phyloP scores from a whole-genome alignment of 2,329 filamentous ascomycete genomes.

The Chaetomiaceae sp. region DNA sequence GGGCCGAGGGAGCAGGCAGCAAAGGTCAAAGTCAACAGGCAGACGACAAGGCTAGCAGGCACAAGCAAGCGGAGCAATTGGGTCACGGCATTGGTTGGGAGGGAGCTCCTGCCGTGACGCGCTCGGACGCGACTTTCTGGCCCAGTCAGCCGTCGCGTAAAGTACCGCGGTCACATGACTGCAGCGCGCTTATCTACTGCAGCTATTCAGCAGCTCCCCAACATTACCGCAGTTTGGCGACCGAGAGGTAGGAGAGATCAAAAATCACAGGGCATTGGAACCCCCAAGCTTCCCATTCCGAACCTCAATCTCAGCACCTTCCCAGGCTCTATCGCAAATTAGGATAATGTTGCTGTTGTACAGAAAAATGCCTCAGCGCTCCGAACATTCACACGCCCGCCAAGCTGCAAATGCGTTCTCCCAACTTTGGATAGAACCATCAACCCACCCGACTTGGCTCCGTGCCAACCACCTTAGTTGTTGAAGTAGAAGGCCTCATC shows the following conservation, averaged over 20 bases:
- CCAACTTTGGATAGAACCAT: slow-evolving; percentile 2
- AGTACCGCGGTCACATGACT: slow-evolving; percentile 18
- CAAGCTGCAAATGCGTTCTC: slow-evolving; percentile 6
- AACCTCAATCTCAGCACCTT: slow-evolving; percentile 12
- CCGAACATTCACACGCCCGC: slow-evolving; percentile 8
- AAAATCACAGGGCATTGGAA: neutral
- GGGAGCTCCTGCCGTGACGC: slow-evolving; percentile 13
- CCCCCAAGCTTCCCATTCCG: slow-evolving; percentile 7
- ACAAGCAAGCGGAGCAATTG: neutral
- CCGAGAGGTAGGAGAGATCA: neutral
- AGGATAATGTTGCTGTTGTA: slow-evolving; percentile 21
- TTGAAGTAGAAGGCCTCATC: slow-evolving; percentile 97
- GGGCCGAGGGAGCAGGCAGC: too few relatives aligned
- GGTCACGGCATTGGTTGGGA: neutral
- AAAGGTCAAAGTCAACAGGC: neutral
- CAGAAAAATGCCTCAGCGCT: slow-evolving; percentile 13
- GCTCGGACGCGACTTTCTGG: slow-evolving; percentile 18
- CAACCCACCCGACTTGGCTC: neutral
- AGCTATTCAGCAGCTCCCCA: neutral
- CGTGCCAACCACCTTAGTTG: slow-evolving; percentile 8
- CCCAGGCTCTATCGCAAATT: slow-evolving; percentile 18
- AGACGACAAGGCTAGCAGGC: neutral
- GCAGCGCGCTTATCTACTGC: neutral
- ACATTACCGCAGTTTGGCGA: neutral
- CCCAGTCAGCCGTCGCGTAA: slow-evolving; percentile 20